phyloP scores from a whole-genome alignment of 106 monocot genomes.

The Acanthochlamys bracteata region DNA sequence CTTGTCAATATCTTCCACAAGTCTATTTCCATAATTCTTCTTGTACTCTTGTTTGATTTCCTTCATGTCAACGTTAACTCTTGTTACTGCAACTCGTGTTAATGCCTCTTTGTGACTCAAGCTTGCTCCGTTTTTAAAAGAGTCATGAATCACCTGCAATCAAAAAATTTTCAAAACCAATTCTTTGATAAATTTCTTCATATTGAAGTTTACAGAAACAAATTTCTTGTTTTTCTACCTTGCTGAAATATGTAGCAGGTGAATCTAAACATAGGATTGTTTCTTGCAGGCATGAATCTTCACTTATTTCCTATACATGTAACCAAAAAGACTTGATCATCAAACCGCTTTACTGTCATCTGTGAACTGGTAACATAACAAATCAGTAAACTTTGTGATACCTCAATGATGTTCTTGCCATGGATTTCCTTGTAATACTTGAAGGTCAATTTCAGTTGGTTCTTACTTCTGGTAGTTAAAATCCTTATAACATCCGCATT shows the following conservation, averaged over 20 bases:
- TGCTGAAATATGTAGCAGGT: conserved; percentile 53
- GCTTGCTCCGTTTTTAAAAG: conserved; percentile 37
- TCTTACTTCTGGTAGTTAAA: conserved; percentile 60
- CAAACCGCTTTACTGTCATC: no score
- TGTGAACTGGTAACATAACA: no score
- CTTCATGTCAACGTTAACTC: conserved; percentile 41
- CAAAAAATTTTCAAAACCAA: no score
- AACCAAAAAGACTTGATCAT: no score
- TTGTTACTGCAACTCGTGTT: conserved; percentile 34
- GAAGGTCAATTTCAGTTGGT: conserved; percentile 34
- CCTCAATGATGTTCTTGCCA: conserved; percentile 42
- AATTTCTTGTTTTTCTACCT: conserved; percentile 19
- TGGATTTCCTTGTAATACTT: conserved; percentile 43
- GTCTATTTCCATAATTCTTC: conserved; percentile 20
- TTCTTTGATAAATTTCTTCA: no score
- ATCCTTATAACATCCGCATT: conserved; percentile 42
- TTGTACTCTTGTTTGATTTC: conserved; percentile 43
- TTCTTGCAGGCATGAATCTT: conserved; percentile 27
- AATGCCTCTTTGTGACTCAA: conserved; percentile 31
- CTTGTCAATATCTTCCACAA: conserved; percentile 31
- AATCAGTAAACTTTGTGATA: no score
- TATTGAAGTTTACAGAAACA: no score
- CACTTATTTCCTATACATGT: conserved; percentile 27
- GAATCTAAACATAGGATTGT: conserved; percentile 44
- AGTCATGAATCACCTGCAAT: conserved; percentile 32